A percentile compares a stretch with the other conserved stretches of the same genome.
Evolutionary conservation across 228 moss, liverwort and hornwort genomes (phyloP).

Genomic region (Sphagnum fallax): DNA sequence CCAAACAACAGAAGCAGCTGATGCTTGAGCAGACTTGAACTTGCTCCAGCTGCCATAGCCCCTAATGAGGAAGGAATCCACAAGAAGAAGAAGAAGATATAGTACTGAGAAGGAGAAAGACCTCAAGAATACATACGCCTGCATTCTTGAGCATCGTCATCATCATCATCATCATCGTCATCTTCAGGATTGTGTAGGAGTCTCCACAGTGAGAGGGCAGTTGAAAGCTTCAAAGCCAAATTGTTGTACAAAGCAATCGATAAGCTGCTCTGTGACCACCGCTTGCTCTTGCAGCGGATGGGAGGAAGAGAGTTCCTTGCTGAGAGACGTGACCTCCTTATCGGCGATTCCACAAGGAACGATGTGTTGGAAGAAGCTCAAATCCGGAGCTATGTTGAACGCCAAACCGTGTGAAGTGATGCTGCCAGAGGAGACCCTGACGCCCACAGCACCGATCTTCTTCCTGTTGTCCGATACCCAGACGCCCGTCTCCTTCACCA

Average conservation of each 20-base stretch:
- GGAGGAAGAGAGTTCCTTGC: constrained; percentile 32
- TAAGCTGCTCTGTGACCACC: constrained; percentile 64
- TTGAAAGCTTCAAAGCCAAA: constrained; percentile 35
- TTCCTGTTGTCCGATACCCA: constrained; percentile 63
- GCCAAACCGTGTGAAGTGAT: constrained; percentile 80
- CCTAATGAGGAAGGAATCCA: no score
- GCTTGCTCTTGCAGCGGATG: constrained; percentile 37
- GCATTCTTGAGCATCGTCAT: no score
- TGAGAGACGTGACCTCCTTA: constrained; percentile 78
- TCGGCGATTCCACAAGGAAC: constrained; percentile 80
- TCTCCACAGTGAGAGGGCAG: neutral
- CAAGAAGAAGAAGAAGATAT: no score
- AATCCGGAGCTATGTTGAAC: constrained; percentile 68
- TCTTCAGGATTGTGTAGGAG: no score
- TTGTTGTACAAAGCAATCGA: constrained; percentile 51
- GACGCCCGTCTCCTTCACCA: constrained; percentile 66
- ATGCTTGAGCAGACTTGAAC: no score
- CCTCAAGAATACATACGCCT: no score
- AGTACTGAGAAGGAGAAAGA: no score
- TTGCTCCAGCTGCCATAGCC: no score
- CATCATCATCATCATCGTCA: no score
- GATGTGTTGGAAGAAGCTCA: constrained; percentile 54
- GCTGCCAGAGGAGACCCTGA: constrained; percentile 62
- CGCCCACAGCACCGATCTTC: constrained; percentile 89
- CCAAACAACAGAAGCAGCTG: no score